Evolutionary conservation across 768 basidiomycete genomes (phyloP).

Genomic region (Jaapia argillacea): DNA sequence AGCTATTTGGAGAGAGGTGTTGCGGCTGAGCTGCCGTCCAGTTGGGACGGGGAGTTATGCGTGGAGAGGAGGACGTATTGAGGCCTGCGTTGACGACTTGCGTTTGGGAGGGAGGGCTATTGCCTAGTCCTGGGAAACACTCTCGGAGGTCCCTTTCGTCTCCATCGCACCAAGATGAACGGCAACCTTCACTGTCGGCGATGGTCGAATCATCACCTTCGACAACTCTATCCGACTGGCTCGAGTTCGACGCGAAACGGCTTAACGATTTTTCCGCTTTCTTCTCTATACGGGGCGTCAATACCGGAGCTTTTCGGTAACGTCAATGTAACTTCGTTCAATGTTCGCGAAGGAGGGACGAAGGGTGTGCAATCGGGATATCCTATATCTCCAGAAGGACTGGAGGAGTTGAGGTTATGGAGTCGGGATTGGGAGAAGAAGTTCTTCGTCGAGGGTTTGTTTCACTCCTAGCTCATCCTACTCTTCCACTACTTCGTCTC

Average conservation of each 20-base stretch:
- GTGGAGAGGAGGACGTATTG: conserved; percentile 15
- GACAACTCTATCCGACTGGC: conserved; percentile 21
- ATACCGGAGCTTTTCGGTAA: conserved; percentile 58
- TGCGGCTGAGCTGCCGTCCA: conserved; percentile 42
- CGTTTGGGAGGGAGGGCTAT: conserved; percentile 31
- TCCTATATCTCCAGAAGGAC: conserved; percentile 25
- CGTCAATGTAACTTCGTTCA: conserved; percentile 16
- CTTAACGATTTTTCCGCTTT: conserved; percentile 33
- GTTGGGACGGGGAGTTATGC: conserved; percentile 24
- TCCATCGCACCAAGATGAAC: no score
- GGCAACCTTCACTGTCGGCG: no score
- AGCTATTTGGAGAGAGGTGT: conserved; percentile 33
- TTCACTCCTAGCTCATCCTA: conserved; percentile 25
- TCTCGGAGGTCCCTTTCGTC: neutral
- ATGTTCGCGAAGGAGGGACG: neutral
- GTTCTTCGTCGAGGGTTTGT: conserved; percentile 42
- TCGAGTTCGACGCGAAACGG: conserved; percentile 31
- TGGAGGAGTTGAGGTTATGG: conserved; percentile 42
- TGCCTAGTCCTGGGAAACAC: conserved; percentile 29
- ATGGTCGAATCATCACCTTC: no score
- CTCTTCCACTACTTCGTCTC: no score
- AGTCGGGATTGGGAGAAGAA: conserved; percentile 45
- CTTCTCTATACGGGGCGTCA: conserved; percentile 40
- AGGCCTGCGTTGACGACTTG: conserved; percentile 34
- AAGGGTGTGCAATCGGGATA: conserved; percentile 29